Evolutionary conservation across 2,329 filamentous ascomycete genomes (phyloP).

Genomic region (Aspergillus hortae): DNA sequence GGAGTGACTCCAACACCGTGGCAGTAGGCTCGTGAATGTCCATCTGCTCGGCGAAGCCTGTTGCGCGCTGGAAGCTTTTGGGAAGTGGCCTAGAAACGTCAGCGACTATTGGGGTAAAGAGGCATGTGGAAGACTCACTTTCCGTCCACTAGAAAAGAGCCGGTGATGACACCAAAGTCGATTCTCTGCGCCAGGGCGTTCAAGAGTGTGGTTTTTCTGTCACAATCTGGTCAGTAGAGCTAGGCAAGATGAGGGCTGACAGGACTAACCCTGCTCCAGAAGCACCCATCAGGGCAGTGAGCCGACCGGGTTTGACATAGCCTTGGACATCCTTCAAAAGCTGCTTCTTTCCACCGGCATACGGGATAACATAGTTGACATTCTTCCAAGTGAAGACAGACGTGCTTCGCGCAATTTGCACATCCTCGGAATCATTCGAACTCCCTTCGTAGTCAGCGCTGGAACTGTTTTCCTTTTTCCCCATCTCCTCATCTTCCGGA

Average conservation of each 20-base stretch:
- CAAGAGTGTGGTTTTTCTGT: conserved; percentile 46
- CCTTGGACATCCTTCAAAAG: conserved; percentile 63
- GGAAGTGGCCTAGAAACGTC: conserved; percentile 33
- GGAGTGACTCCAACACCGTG: conserved; percentile 64
- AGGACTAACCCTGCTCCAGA: conserved; percentile 53
- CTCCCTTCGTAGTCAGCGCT: conserved; percentile 16
- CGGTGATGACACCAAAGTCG: conserved; percentile 43
- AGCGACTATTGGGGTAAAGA: conserved; percentile 2
- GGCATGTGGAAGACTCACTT: conserved; percentile 23
- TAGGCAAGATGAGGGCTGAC: neutral
- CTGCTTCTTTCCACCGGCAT: conserved; percentile 41
- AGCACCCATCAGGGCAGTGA: conserved; percentile 78
- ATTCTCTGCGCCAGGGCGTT: conserved; percentile 46
- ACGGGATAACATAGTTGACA: conserved; percentile 66
- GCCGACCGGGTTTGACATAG: conserved; percentile 71
- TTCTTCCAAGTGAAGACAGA: conserved; percentile 82
- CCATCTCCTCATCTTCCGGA: conserved; percentile 51
- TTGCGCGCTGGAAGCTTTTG: conserved; percentile 50
- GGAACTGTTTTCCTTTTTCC: conserved; percentile 22
- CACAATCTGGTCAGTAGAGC: too few relatives aligned
- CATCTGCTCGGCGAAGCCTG: conserved; percentile 59
- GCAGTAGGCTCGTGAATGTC: conserved; percentile 65
- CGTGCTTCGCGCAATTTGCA: conserved; percentile 60
- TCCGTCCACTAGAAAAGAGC: conserved; percentile 45
- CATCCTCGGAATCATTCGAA: conserved; percentile 20